These are phyloP conservation scores for Stemphylium lycopersici DNA, from an alignment of 2,329 filamentous ascomycete genomes.

Conservation along the genomic window DNA sequence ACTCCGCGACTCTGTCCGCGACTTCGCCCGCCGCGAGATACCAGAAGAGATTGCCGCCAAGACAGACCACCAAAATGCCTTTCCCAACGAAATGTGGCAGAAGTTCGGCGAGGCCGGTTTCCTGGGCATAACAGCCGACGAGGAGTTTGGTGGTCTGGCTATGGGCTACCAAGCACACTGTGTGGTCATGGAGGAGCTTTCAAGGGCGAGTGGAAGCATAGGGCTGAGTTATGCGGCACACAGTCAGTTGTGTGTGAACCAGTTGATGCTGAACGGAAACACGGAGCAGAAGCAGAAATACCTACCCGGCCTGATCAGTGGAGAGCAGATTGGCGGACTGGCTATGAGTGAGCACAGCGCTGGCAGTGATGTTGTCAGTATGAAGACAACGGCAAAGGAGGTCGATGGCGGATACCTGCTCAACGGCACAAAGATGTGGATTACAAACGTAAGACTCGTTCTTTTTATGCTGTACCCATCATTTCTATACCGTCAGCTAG, in stretches of 20 bases:
- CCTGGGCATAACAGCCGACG: conserved; percentile 90
- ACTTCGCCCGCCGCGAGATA: conserved; percentile 88
- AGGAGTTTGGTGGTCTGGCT: conserved; percentile 84
- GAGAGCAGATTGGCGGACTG: conserved; percentile 81
- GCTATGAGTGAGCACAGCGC: conserved; percentile 95
- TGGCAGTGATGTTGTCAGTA: conserved; percentile 92
- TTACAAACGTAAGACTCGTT: conserved; percentile 76
- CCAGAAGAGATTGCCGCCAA: conserved; percentile 78
- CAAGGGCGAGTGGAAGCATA: conserved; percentile 82
- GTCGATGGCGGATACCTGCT: conserved; percentile 86
- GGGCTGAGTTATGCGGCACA: conserved; percentile 94
- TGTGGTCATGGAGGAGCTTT: conserved; percentile 93
- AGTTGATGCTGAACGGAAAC: conserved; percentile 87
- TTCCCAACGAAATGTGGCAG: conserved; percentile 89
- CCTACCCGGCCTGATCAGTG: conserved; percentile 80
- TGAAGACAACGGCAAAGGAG: conserved; percentile 83
- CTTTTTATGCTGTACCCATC: not conserved
- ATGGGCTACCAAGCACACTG: conserved; percentile 98
- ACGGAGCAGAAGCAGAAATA: conserved; percentile 78
- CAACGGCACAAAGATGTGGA: conserved; percentile 98
- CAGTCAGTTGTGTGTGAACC: conserved; percentile 95
- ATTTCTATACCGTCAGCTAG: not conserved
- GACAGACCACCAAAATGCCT: conserved; percentile 87
- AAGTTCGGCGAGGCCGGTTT: conserved; percentile 92
- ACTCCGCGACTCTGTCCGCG: conserved; percentile 81